A percentile compares a stretch with the other conserved stretches of the same genome.
These are phyloP conservation scores for Diaporthe destruens DNA, from an alignment of 2,329 filamentous ascomycete species.

Conservation along the genomic window DNA sequence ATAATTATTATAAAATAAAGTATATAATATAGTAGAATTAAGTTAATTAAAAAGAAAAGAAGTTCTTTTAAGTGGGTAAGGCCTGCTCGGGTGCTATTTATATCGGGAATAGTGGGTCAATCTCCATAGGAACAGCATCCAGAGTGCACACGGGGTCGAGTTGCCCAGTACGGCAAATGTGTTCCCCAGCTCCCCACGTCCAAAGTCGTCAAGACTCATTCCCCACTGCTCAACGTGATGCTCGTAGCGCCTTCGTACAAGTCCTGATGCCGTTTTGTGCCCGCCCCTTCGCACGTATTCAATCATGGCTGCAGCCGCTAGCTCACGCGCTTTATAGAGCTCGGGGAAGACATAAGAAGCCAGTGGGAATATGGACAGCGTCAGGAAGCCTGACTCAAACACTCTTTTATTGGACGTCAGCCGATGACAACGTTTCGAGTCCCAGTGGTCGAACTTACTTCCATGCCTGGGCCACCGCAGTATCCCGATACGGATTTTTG, in stretches of 20 bases:
- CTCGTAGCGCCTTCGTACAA: constrained; percentile 45
- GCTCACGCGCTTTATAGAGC: constrained; percentile 3
- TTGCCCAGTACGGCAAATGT: constrained; percentile 46
- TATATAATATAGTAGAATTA: too few relatives aligned
- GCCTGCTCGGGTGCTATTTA: too few relatives aligned
- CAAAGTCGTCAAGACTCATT: constrained; percentile 45
- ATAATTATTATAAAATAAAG: too few relatives aligned
- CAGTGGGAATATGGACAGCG: background rate
- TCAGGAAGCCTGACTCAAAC: constrained; percentile 6
- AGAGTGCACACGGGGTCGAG: constrained; percentile 44
- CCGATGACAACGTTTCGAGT: too few relatives aligned
- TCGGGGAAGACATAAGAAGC: background rate
- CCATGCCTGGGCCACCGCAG: constrained; percentile 44
- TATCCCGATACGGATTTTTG: constrained; percentile 45
- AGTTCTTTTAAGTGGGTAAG: too few relatives aligned
- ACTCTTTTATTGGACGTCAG: background rate
- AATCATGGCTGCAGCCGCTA: background rate
- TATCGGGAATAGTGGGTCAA: too few relatives aligned
- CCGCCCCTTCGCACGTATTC: constrained; percentile 45
- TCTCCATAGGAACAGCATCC: too few relatives aligned
- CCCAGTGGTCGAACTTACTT: too few relatives aligned
- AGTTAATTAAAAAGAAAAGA: background rate
- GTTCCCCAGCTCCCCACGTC: constrained; percentile 47
- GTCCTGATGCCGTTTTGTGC: constrained; percentile 45
- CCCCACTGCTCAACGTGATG: constrained; percentile 43